A percentile compares a stretch with the other conserved stretches of the same genome.
Conservation (phyloP, 2,329 filamentous ascomycete species). For the Clathrospora elynae region DNA sequence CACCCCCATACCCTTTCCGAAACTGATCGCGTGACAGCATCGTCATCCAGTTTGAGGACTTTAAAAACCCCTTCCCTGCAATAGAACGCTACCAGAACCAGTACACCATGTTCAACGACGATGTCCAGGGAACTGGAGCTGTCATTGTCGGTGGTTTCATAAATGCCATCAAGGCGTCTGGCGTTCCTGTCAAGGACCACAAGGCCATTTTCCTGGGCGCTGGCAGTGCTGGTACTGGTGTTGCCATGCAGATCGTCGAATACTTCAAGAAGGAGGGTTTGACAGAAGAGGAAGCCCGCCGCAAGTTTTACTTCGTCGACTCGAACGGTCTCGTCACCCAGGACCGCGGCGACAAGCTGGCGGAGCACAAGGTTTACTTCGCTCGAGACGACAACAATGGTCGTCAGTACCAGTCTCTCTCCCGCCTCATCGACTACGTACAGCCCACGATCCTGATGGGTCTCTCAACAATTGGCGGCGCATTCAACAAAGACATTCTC, state of each 20-base stretch:
- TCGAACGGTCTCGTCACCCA: conserved; percentile 92
- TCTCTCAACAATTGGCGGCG: conserved; percentile 89
- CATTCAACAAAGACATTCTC: conserved; percentile 88
- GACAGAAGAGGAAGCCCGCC: conserved; percentile 81
- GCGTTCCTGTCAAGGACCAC: conserved; percentile 85
- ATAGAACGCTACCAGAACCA: conserved; percentile 84
- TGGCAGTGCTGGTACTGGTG: conserved; percentile 92
- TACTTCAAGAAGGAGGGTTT: conserved; percentile 94
- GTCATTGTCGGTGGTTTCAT: conserved; percentile 87
- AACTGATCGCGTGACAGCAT: conserved; percentile 56
- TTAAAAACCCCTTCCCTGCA: conserved; percentile 96
- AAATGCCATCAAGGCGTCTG: conserved; percentile 79
- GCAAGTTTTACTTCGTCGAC: conserved; percentile 97
- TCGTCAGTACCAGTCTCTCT: conserved; percentile 73
- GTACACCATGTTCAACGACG: conserved; percentile 98
- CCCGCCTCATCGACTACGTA: conserved; percentile 92
- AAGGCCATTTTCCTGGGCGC: conserved; percentile 95
- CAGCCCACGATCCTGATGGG: conserved; percentile 94
- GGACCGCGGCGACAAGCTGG: conserved; percentile 91
- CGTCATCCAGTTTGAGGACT: conserved; percentile 94
- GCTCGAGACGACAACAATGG: conserved; percentile 68
- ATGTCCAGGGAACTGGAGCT: conserved; percentile 95
- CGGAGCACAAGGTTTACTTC: conserved; percentile 81
- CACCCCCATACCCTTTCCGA: conserved; percentile 6
- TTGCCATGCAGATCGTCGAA: conserved; percentile 96